Base-by-base conservation (phyloP, 345 rosid genomes). In the Camelina laxa region DNA sequence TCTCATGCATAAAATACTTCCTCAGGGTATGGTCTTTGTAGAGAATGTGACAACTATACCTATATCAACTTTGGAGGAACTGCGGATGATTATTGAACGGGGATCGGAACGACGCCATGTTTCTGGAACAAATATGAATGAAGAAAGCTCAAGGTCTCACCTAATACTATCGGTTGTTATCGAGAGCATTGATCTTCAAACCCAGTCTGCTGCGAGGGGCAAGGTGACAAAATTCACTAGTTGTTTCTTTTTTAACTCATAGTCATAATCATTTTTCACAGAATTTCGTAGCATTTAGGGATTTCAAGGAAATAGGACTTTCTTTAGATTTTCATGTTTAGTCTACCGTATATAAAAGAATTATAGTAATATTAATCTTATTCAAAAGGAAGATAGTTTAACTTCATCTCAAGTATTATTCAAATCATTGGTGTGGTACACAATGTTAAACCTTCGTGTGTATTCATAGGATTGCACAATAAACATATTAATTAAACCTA, bases 111-210 rank as follows among this genome's bases (percentile, higher is more conserved):
- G 60, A 68, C 74, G 99, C 33, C 99, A 95, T 79, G 89, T 82
- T 10, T 90, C 93, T 38, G 97, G 90, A 70, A 95, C 99, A 63
- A 93, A 87, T 35, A 95, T 95, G 99, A 95, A 92, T 73, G 97
- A 87, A 77, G 93, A 95, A 80, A 95, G 99, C 74, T 95, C 97
- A 30, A 88, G 99, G 79, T 95, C 99, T 65, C 99, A 95, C 80
- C 51, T 92, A 73, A 84, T 95, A 76, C 91, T 95, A 81, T 95
- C 97, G 12, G 72, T 95, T 70, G 84, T 92, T 48, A 89, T 92
- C 60, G 97, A 95, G 67, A 92, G 97, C 80, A 95, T 96, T n/a
- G 89, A 92, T 79, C 93, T 92, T 70, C 99, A 92, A 79, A 90
- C 97, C 31, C 97, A 95, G 67, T 84, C 93, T 21, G 83, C 90